A percentile compares a stretch with the other conserved stretches of the same genome.
phyloP scores from a whole-genome alignment of 2,329 filamentous ascomycete genomes.

The Pezicula neosporulosa region DNA sequence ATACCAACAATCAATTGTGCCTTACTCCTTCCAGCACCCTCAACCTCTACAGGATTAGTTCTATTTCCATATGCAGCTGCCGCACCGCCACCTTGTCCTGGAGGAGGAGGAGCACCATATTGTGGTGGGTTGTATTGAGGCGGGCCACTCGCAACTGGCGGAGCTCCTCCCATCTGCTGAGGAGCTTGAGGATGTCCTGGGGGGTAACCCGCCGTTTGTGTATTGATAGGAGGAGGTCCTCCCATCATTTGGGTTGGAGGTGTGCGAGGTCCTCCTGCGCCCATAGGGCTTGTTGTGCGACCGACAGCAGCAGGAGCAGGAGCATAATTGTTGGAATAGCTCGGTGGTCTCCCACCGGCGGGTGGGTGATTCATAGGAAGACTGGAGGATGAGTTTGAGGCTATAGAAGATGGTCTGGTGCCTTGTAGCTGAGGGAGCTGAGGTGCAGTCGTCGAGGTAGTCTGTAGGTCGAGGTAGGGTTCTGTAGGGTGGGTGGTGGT shows the following conservation, averaged over 20 bases:
- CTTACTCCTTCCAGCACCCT: conserved; percentile 86
- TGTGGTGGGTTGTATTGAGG: conserved; percentile 27
- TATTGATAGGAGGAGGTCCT: conserved; percentile 66
- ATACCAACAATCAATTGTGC: conserved; percentile 98
- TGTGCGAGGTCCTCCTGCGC: conserved; percentile 23
- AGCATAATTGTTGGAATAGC: conserved; percentile 56
- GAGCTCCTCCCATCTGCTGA: conserved; percentile 31
- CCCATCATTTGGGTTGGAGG: conserved; percentile 38
- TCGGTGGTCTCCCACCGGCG: conserved; percentile 58
- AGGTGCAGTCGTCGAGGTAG: conserved; percentile 21
- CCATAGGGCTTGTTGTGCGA: conserved; percentile 42
- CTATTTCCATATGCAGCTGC: conserved; percentile 26
- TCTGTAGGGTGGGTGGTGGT: conserved; percentile 34
- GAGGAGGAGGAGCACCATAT: conserved; percentile 23
- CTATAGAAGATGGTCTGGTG: conserved; percentile 35
- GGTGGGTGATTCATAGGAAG: conserved; percentile 62
- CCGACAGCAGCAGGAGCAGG: conserved; percentile 44
- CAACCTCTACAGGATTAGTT: conserved; percentile 65
- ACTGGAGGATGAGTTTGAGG: conserved; percentile 46
- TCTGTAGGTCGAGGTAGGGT: conserved; percentile 23
- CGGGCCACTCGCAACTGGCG: conserved; percentile 22
- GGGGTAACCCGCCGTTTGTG: conserved; percentile 58
- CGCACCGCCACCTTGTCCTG: conserved; percentile 18
- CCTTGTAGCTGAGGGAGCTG: conserved; percentile 18
- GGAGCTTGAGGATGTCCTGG: conserved; percentile 42